These are phyloP conservation scores for Cladosporium sp. DNA, from an alignment of 2,329 filamentous ascomycete species.

Conservation along the genomic window DNA sequence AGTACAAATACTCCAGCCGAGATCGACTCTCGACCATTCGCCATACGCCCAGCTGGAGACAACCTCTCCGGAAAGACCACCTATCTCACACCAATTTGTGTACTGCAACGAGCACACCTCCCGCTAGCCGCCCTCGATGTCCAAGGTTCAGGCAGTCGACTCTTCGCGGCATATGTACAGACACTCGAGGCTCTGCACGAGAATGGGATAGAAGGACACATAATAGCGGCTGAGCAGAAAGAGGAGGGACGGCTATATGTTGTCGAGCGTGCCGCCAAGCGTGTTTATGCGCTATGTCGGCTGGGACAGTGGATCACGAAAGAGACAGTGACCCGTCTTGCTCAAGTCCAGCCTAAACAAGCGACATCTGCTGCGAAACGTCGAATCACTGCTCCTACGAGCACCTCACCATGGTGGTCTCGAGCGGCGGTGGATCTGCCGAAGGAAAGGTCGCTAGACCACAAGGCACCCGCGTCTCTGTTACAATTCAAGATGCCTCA, in stretches of 20 bases:
- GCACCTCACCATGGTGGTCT: slow-evolving; percentile 19
- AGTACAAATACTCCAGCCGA: slow-evolving; percentile 15
- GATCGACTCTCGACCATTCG: slow-evolving; percentile 30
- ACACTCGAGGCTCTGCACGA: slow-evolving; percentile 61
- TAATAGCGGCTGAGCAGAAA: slow-evolving; percentile 64
- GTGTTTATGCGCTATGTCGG: slow-evolving; percentile 67
- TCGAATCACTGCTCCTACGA: slow-evolving; percentile 26
- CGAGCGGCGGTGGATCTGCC: slow-evolving; percentile 25
- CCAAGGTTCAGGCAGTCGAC: slow-evolving; percentile 51
- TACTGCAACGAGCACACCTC: slow-evolving; percentile 62
- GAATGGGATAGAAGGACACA: slow-evolving; percentile 47
- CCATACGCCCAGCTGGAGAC: slow-evolving; percentile 27
- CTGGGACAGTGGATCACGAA: slow-evolving; percentile 67
- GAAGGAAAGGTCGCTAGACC: background rate
- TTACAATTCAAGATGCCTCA: slow-evolving; percentile 20
- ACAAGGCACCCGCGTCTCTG: slow-evolving; percentile 21
- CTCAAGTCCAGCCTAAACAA: slow-evolving; percentile 33
- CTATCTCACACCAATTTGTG: slow-evolving; percentile 34
- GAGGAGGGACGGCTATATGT: slow-evolving; percentile 57
- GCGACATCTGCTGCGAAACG: slow-evolving; percentile 34
- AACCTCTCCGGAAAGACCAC: slow-evolving; percentile 30
- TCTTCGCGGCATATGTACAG: slow-evolving; percentile 63
- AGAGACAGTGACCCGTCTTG: slow-evolving; percentile 52
- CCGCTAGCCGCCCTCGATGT: slow-evolving; percentile 64
- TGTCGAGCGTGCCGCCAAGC: slow-evolving; percentile 63